phyloP scores from a whole-genome alignment of 371 early-diverging fungal species.

The Mucor velutinosus region DNA sequence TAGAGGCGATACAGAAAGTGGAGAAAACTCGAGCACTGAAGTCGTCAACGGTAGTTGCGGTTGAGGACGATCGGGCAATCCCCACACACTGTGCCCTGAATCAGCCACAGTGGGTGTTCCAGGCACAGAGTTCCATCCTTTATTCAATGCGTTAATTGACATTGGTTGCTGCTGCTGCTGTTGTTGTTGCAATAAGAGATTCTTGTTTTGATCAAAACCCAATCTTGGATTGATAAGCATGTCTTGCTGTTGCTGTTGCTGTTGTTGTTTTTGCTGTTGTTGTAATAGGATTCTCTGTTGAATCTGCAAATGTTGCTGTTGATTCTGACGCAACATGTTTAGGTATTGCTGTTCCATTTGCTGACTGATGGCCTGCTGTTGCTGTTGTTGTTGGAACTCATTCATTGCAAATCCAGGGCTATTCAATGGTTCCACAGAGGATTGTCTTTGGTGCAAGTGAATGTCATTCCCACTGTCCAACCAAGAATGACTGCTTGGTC shows the following conservation, averaged over 20 bases:
- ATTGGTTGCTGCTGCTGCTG: conserved; percentile 6
- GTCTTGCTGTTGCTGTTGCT: conserved; percentile 6
- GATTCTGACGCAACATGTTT: conserved; percentile 42
- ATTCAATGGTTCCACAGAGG: not conserved
- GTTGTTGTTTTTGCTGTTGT: conserved; percentile 38
- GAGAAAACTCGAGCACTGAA: not conserved
- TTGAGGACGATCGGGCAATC: not conserved
- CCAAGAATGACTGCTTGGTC: not conserved
- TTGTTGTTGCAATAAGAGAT: not conserved
- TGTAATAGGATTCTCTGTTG: conserved; percentile 31
- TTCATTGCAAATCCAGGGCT: not conserved
- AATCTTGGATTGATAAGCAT: not conserved
- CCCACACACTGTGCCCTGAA: conserved; percentile 2
- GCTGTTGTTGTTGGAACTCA: conserved; percentile 2
- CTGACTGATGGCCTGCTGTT: conserved; percentile 1
- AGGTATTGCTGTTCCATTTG: conserved; percentile 38
- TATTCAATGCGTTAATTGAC: not conserved
- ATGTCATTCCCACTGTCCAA: not conserved
- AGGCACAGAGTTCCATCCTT: conserved; percentile 8
- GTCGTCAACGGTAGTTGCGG: not conserved
- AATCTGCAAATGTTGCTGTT: conserved; percentile 35
- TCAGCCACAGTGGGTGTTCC: conserved; percentile 4
- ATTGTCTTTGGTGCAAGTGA: not conserved
- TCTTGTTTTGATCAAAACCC: not conserved
- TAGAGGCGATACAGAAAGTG: not conserved